phyloP scores from a whole-genome alignment of 176 grass and related monocot species.

The Lolium multiflorum region DNA sequence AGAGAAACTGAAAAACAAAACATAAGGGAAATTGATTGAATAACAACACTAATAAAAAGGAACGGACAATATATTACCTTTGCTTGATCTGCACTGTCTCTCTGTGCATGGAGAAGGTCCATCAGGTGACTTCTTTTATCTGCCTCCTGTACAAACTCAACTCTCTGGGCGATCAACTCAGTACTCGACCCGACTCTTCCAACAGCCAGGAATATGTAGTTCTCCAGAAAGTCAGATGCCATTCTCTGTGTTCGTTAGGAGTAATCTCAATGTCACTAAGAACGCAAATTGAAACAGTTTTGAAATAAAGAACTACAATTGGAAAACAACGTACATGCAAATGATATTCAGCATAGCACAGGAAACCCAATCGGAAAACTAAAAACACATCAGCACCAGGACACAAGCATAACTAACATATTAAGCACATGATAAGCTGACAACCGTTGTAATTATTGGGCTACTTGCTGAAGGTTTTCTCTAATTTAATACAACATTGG shows the following conservation, averaged over 20 bases:
- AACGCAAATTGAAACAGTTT: not conserved
- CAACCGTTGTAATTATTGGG: not conserved
- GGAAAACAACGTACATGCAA: conserved; percentile 26
- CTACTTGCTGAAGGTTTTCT: not conserved
- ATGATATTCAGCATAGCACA: conserved; percentile 1
- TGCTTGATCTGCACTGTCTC: conserved; percentile 60
- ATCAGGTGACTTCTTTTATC: conserved; percentile 98
- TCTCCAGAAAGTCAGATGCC: conserved; percentile 91
- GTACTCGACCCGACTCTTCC: conserved; percentile 99
- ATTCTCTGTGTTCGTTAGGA: conserved; percentile 68
- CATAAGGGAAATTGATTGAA: not conserved
- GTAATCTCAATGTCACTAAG: conserved; percentile 28
- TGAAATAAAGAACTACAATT: not conserved
- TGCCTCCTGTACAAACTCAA: conserved; percentile 92
- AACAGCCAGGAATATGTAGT: conserved; percentile 98
- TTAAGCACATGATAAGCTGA: not conserved
- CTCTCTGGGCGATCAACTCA: conserved; percentile 89
- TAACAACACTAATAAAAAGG: not conserved
- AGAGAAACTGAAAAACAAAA: conserved; percentile 3
- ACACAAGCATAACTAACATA: not conserved
- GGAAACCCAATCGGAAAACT: conserved; percentile 12
- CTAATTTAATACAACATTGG: not conserved
- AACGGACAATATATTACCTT: conserved; percentile 55
- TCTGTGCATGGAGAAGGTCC: conserved; percentile 98
- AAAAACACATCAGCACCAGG: not conserved